Base-by-base conservation (phyloP, 164 flowering plant genomes). In the Santalum album region DNA sequence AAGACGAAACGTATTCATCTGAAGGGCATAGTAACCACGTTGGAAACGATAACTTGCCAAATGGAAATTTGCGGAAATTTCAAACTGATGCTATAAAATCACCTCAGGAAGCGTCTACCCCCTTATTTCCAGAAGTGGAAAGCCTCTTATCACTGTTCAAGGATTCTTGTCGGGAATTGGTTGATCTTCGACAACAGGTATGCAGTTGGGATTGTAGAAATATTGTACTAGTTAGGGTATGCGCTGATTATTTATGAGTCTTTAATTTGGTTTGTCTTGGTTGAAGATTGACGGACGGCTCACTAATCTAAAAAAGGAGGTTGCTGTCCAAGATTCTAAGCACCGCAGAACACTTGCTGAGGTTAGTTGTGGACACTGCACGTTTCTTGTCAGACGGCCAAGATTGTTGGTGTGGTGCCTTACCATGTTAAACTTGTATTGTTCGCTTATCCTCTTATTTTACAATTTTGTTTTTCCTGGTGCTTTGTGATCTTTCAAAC, bases 121-220 rank as follows among this genome's bases (percentile, higher is more conserved):
- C 97, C 23, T 59, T 78, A 46, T 94, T 90, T 72, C 95, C 99
- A 19, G 95, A 87, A 79, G 96, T 87, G 6, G 99, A 94, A 72
- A 65, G 83, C 61, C 78, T 90, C 7, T 72, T 81, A 43, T 64
- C 79, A 36, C 64, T 94, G 56, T 94, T 94, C 60, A 82, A 84
- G 70, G 89, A 87, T 78, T 87, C 99, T 44, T 80, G 84, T 53
- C 72, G 69, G 57, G 96, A 90, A 73, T 72, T 94, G 69, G 66
- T 84, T 69, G 95, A 87, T 72, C 96, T 90, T 27, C 77, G 75
- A 42, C 76, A 72, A 32, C 87, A 84, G 90, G 99, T 87, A 62
- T 44, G 19, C 29, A 38, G 25, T 61, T 5, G 17, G 23, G 48
- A 32, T 20, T 38, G 21, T 39, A 38, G 34, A 34, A 25, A 19